Conservation (phyloP, 1,139 yeast species). For the Candida sp. region DNA sequence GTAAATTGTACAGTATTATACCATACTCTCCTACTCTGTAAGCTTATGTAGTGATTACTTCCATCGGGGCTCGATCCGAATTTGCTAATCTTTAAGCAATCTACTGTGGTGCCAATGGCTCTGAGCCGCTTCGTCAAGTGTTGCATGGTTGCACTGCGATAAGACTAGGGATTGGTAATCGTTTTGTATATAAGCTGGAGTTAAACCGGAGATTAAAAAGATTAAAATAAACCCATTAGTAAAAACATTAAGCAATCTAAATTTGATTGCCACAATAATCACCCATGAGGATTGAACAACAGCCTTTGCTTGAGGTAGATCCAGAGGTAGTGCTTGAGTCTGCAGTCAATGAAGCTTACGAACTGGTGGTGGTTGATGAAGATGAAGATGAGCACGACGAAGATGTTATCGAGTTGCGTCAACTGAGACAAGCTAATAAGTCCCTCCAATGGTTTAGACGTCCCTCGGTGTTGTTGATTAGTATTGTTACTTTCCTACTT, state of each 20-base stretch:
- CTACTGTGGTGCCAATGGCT: neutral
- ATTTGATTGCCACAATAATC: neutral
- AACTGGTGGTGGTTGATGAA: slow-evolving; percentile 18
- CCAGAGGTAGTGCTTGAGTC: slow-evolving; percentile 8
- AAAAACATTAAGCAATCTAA: neutral
- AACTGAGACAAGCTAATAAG: slow-evolving; percentile 32
- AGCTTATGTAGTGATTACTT: no score
- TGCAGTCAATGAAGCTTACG: slow-evolving; percentile 25
- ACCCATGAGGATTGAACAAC: neutral
- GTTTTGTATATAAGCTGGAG: no score
- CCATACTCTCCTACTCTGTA: no score
- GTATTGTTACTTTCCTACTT: slow-evolving; percentile 22
- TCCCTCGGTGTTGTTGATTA: slow-evolving; percentile 32
- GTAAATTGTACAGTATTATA: no score
- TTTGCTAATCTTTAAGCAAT: no score
- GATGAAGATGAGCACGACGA: slow-evolving; percentile 26
- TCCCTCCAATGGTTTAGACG: slow-evolving; percentile 31
- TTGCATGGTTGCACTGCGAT: no score
- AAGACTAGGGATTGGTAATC: no score
- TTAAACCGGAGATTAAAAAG: no score
- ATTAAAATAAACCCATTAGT: no score
- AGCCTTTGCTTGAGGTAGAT: slow-evolving; percentile 1
- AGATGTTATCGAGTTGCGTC: slow-evolving; percentile 36
- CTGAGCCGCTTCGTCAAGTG: no score
- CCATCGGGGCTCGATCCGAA: no score